phyloP scores from a whole-genome alignment of 306 rosid species.

The Neltuma alba region DNA sequence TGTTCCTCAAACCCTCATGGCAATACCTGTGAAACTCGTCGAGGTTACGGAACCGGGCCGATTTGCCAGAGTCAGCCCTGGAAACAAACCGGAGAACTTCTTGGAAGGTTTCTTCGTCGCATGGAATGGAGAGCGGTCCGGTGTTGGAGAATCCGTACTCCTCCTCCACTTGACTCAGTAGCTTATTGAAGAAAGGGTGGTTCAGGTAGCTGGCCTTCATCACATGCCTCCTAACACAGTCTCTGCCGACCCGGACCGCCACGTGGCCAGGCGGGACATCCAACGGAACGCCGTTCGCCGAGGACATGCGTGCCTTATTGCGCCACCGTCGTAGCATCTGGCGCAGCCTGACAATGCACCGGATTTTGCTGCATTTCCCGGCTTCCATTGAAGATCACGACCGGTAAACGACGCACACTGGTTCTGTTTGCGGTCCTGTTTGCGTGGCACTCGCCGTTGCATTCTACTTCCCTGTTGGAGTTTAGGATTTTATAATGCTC shows the following conservation, averaged over 20 bases:
- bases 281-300: constrained; percentile 63
- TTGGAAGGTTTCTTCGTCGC: constrained; percentile 75
- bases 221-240: constrained; percentile 56
- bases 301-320: constrained; percentile 73
- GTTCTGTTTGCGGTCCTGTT: too few relatives aligned
- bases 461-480: not conserved
- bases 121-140: constrained; percentile 84
- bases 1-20: constrained; percentile 54
- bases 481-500: constrained; percentile 31
- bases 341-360: constrained; percentile 88
- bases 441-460: not conserved
- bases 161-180: constrained; percentile 72
- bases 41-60: constrained; percentile 51
- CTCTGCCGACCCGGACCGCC: constrained; percentile 79
- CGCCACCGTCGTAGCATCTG: constrained; percentile 94
- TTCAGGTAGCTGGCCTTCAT: constrained; percentile 82
- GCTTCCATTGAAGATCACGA: constrained; percentile 40
- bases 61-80: constrained; percentile 48
- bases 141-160: constrained; percentile 75
- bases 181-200: constrained; percentile 89
- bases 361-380: constrained; percentile 80
- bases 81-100: constrained; percentile 67
- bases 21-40: constrained; percentile 67
- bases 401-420: not conserved
- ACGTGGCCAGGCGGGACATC: constrained; percentile 95